Percentiles rank a stretch among this genome's conserved stretches.
These are phyloP conservation scores for Taphrina populina DNA, from an alignment of 1,139 yeast species.

Conservation along the genomic window DNA sequence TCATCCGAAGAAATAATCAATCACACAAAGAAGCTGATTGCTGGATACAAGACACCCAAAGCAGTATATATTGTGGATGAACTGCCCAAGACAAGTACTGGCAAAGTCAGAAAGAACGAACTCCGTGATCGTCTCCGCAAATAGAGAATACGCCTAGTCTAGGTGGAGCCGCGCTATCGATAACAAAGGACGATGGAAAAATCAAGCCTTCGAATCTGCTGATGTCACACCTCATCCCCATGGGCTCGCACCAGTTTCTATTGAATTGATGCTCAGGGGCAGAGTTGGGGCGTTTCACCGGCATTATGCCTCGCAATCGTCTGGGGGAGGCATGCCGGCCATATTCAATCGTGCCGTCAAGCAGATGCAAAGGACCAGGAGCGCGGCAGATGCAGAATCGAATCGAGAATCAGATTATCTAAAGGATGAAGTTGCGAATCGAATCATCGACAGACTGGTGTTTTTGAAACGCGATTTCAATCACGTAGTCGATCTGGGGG, in stretches of 20 bases:
- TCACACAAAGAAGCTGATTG: slow-evolving; percentile 33
- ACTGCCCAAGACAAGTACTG: slow-evolving; percentile 41
- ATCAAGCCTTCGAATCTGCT: no score
- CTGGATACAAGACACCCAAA: slow-evolving; percentile 40
- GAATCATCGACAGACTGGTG: slow-evolving; percentile 72
- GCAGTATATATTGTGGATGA: slow-evolving; percentile 37
- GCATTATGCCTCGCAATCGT: slow-evolving; percentile 10
- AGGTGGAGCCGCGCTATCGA: no score
- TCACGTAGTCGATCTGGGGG: slow-evolving; percentile 67
- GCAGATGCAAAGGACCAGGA: slow-evolving; percentile 58
- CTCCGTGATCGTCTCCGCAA: slow-evolving; percentile 18
- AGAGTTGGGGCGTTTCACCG: no score
- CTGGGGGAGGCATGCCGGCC: slow-evolving; percentile 27
- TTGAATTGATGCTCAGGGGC: no score
- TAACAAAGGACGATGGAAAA: no score
- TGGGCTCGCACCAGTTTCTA: no score
- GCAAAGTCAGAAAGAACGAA: slow-evolving; percentile 34
- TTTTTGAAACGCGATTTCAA: slow-evolving; percentile 61
- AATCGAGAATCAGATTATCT: slow-evolving; percentile 70
- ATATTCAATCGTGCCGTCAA: slow-evolving; percentile 71
- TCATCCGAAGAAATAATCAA: slow-evolving; percentile 15
- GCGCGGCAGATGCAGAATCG: slow-evolving; percentile 50
- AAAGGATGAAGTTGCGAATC: slow-evolving; percentile 68
- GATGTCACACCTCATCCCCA: no score
- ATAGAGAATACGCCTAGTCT: no score